phyloP scores from a whole-genome alignment of 2,329 filamentous ascomycete genomes.

The Microdochium paspali region DNA sequence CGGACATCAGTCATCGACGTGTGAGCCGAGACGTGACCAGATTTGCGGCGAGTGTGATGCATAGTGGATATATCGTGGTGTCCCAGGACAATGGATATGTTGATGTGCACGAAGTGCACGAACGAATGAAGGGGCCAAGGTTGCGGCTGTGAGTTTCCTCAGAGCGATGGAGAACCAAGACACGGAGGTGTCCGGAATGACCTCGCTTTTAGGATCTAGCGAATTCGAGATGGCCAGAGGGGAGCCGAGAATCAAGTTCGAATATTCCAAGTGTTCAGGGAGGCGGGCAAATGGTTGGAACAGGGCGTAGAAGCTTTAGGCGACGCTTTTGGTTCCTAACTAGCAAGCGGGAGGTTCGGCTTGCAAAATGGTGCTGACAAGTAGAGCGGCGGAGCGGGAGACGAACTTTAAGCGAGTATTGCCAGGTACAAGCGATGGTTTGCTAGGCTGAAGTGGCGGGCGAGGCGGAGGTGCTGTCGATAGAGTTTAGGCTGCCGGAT shows the following conservation, averaged over 20 bases:
- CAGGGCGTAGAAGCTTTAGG: not conserved
- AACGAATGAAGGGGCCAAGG: not conserved
- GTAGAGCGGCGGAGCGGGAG: not conserved
- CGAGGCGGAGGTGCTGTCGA: not conserved
- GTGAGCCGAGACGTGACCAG: constrained; percentile 42
- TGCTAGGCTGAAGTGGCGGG: not conserved
- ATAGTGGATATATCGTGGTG: constrained; percentile 23
- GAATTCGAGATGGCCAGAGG: no score
- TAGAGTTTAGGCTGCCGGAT: not conserved
- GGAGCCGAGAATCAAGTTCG: no score
- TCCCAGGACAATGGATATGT: not conserved
- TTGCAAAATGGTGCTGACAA: not conserved
- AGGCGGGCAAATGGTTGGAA: not conserved
- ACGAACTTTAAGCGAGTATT: not conserved
- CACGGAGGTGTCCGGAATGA: not conserved
- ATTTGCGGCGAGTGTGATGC: constrained; percentile 49
- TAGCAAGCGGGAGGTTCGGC: not conserved
- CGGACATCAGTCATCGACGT: constrained; percentile 46
- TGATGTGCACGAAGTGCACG: not conserved
- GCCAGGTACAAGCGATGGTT: not conserved
- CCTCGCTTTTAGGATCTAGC: not conserved
- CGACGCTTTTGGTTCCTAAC: not conserved
- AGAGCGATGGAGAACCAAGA: not conserved
- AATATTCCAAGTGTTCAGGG: no score
- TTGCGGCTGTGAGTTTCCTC: no score